Conservation (phyloP, 1,284 basidiomycete species). For the Ganoderma lucidum region DNA sequence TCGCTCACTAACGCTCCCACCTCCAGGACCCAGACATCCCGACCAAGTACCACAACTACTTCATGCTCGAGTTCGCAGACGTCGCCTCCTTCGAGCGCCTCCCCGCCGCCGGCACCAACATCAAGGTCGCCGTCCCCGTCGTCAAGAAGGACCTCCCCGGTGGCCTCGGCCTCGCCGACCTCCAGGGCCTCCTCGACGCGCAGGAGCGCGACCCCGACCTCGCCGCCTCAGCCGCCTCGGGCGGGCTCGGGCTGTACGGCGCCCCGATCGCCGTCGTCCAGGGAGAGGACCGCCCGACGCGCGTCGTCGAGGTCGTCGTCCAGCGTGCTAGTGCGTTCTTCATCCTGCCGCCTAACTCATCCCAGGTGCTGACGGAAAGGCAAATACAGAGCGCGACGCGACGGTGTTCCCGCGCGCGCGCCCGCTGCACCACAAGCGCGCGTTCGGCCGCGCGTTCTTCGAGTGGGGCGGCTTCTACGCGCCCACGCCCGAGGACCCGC, state of each 20-base stretch:
- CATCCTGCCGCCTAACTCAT: neutral
- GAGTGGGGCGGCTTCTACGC: conserved; percentile 37
- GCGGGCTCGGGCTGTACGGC: conserved; percentile 14
- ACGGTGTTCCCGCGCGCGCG: neutral
- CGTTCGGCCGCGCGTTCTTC: conserved; percentile 26
- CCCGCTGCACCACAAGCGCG: neutral
- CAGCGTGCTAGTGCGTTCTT: conserved; percentile 33
- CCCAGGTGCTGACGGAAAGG: too few relatives aligned
- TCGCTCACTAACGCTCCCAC: neutral
- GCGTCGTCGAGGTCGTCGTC: conserved; percentile 33
- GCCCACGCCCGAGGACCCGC: conserved; percentile 13
- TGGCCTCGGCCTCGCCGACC: conserved; percentile 46
- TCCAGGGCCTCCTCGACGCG: conserved; percentile 34
- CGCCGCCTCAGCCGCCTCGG: too few relatives aligned
- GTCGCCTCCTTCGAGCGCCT: conserved; percentile 47
- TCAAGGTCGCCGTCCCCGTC: conserved; percentile 36
- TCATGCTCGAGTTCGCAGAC: conserved; percentile 54
- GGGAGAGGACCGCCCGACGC: conserved; percentile 12
- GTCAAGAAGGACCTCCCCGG: conserved; percentile 35
- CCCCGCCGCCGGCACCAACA: conserved; percentile 34
- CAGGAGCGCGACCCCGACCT: conserved; percentile 23
- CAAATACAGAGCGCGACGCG: neutral
- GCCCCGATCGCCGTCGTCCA: conserved; percentile 9
- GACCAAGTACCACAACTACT: conserved; percentile 48
- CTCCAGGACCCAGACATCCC: conserved; percentile 56